Conservation (phyloP, 75 land plant species). For the Ceratopteris richardii region DNA sequence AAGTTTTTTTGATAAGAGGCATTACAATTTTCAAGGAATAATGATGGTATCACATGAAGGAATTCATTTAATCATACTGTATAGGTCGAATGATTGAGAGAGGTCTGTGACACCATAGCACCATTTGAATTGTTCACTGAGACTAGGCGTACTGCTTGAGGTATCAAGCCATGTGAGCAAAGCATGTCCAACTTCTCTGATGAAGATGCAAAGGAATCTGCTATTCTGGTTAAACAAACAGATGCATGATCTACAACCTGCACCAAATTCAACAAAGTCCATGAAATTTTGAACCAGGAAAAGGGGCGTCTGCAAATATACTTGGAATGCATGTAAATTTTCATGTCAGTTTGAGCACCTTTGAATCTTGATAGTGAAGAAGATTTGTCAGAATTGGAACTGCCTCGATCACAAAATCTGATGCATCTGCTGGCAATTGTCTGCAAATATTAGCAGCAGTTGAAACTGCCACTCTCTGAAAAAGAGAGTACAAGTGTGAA, state of each 20-base stretch:
- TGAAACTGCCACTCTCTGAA: constrained; percentile 87
- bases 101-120: constrained; percentile 54
- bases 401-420: constrained; percentile 93
- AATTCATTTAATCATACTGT: constrained; percentile 41
- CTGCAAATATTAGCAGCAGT: constrained; percentile 99
- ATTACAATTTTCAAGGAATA: too few relatives aligned
- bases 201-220: constrained; percentile 81
- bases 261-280: background rate
- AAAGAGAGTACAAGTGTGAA: background rate
- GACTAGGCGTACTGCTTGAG: constrained; percentile 77
- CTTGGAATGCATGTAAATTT: background rate
- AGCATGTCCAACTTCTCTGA: constrained; percentile 84
- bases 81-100: constrained; percentile 80
- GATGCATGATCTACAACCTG: constrained; percentile 98
- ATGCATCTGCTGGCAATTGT: constrained; percentile 89
- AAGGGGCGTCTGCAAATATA: background rate
- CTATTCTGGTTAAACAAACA: constrained; percentile 88
- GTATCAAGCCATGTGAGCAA: constrained; percentile 90
- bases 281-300: background rate
- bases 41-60: too few relatives aligned
- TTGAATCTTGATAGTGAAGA: constrained; percentile 93
- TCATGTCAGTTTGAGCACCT: constrained; percentile 27
- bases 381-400: constrained; percentile 90
- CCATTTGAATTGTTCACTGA: constrained; percentile 74
- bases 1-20: background rate